These are phyloP conservation scores for Peterozyma xylosa DNA, from an alignment of 805 yeast genomes.

Conservation along the genomic window DNA sequence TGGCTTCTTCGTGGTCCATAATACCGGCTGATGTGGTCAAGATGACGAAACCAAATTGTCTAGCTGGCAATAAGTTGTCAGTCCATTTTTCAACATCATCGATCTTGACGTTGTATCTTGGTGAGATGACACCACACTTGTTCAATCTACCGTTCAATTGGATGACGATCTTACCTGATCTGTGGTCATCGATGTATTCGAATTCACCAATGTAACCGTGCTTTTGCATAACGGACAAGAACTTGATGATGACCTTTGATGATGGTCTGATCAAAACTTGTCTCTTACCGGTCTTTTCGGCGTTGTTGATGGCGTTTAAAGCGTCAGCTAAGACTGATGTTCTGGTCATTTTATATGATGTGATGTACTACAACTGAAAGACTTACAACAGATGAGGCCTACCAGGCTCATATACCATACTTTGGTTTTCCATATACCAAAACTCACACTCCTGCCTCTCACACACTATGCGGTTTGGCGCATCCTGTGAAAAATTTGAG, in stretches of 20 bases:
- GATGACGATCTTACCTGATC: constrained; percentile 95
- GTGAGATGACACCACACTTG: constrained; percentile 98
- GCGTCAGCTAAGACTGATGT: constrained; percentile 98
- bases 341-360: constrained; percentile 70
- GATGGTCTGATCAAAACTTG: constrained; percentile 98
- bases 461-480: too few relatives aligned
- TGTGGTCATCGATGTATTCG: constrained; percentile 98
- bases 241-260: constrained; percentile 96
- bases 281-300: constrained; percentile 99
- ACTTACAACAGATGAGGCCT: too few relatives aligned
- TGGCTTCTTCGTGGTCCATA: constrained; percentile 99
- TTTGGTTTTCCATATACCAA: too few relatives aligned
- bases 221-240: constrained; percentile 94
- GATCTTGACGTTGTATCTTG: constrained; percentile 96
- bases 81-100: constrained; percentile 98
- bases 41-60: constrained; percentile 98
- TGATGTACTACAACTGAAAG: too few relatives aligned
- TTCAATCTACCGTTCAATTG: constrained; percentile 96
- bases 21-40: constrained; percentile 99
- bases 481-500: too few relatives aligned
- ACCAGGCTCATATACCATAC: too few relatives aligned
- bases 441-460: too few relatives aligned
- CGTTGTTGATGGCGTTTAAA: constrained; percentile 95
- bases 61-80: constrained; percentile 95
- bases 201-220: constrained; percentile 98